Evolutionary conservation across 2,329 filamentous ascomycete species (phyloP).

Genomic region (Aspergillus tamarii): DNA sequence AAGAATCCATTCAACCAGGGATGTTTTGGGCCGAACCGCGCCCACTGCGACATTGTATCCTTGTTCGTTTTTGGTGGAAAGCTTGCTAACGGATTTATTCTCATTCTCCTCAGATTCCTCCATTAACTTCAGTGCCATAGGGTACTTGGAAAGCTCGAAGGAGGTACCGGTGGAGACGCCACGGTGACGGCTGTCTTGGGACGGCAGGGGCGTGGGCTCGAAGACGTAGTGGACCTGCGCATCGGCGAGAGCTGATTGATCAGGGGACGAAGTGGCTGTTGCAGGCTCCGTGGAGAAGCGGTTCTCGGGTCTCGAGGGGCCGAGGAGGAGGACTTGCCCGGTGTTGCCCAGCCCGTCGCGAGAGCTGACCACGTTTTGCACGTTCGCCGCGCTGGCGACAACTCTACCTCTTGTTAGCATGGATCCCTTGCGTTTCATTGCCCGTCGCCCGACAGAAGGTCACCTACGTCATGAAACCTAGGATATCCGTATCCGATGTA

Average conservation of each 20-base stretch:
- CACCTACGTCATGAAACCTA: conserved; percentile 78
- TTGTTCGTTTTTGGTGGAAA: conserved; percentile 75
- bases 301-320: conserved; percentile 69
- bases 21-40: conserved; percentile 69
- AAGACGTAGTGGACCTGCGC: conserved; percentile 62
- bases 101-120: conserved; percentile 51
- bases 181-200: conserved; percentile 29
- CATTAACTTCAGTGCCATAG: conserved; percentile 65
- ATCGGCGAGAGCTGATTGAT: conserved; percentile 38
- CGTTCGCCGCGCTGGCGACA: conserved; percentile 49
- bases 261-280: conserved; percentile 30
- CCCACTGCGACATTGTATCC: conserved; percentile 74
- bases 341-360: conserved; percentile 60
- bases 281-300: conserved; percentile 51
- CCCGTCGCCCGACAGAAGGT: too few relatives aligned
- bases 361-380: conserved; percentile 50
- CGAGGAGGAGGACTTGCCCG: conserved; percentile 71
- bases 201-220: conserved; percentile 55
- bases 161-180: conserved; percentile 40
- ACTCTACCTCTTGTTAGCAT: conserved; percentile 40
- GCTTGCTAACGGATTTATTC: conserved; percentile 70
- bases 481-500: conserved; percentile 61
- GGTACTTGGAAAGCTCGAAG: conserved; percentile 66
- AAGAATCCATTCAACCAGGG: conserved; percentile 79
- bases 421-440: not conserved